A percentile compares a stretch with the other conserved stretches of the same genome.
Conservation (phyloP, 306 rosid species). For the Nissolia schottii region DNA sequence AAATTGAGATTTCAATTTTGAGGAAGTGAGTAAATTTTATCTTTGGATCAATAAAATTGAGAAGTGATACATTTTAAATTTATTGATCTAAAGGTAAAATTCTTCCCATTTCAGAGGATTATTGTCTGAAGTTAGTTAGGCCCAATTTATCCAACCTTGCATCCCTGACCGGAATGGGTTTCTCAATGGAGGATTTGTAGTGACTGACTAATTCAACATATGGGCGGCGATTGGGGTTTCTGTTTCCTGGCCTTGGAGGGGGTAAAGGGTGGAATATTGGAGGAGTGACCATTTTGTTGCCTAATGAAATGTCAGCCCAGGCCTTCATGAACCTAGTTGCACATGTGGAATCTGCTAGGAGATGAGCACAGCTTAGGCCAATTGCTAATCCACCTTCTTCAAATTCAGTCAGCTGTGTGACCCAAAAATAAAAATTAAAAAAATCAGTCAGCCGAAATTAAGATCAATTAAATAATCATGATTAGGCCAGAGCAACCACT, state of each 20-base stretch:
- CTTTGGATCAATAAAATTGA: too few species aligned
- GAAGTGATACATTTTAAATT: too few species aligned
- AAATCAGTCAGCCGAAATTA: slow-evolving; percentile 48
- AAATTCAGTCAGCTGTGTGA: slow-evolving; percentile 54
- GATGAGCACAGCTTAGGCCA: slow-evolving; percentile 66
- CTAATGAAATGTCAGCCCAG: slow-evolving; percentile 57
- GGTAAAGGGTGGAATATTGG: slow-evolving; percentile 43
- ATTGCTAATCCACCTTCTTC: slow-evolving; percentile 78
- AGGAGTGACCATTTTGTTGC: slow-evolving; percentile 29
- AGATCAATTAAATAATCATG: background rate
- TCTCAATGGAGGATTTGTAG: slow-evolving; percentile 35
- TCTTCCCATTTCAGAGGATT: too few species aligned
- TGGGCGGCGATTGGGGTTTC: slow-evolving; percentile 8
- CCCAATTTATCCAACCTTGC: too few species aligned
- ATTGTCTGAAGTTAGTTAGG: too few species aligned
- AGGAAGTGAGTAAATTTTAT: too few species aligned
- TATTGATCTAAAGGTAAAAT: too few species aligned
- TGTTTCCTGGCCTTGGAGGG: slow-evolving; percentile 8
- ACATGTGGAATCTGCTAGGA: slow-evolving; percentile 47
- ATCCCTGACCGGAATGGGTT: slow-evolving; percentile 9
- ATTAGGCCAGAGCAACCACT: too few species aligned
- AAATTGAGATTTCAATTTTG: too few species aligned
- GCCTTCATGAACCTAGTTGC: slow-evolving; percentile 55
- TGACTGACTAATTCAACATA: slow-evolving; percentile 37
- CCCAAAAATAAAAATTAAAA: background rate